Percentiles rank a stretch among this genome's conserved stretches.
Conservation (phyloP, 306 rosid species). For the Herpetospermum pedunculosum region DNA sequence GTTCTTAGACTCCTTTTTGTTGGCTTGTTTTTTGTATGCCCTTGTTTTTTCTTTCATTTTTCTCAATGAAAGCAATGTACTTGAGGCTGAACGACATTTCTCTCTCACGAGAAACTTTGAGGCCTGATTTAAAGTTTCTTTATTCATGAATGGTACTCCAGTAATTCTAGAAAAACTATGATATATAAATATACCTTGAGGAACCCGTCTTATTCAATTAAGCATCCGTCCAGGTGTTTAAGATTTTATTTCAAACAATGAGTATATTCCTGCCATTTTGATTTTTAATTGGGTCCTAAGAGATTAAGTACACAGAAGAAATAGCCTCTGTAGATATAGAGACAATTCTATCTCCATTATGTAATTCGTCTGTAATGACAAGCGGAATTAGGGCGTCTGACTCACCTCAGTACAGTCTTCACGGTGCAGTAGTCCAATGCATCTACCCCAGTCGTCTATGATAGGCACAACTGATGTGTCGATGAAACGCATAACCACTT, state of each 20-base stretch:
- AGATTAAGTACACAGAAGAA: not conserved
- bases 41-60: no score
- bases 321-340: not conserved
- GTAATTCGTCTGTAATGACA: not conserved
- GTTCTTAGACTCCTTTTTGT: no score
- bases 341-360: not conserved
- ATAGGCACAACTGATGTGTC: conserved; percentile 49
- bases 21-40: no score
- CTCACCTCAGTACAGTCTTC: conserved; percentile 62
- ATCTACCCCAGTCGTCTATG: conserved; percentile 71
- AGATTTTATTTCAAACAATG: not conserved
- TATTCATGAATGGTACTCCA: not conserved
- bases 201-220: not conserved
- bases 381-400: not conserved
- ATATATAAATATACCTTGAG: not conserved
- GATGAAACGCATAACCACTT: conserved; percentile 54
- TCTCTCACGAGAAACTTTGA: no score
- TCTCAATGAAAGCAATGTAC: no score
- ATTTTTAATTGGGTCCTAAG: not conserved
- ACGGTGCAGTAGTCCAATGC: conserved; percentile 63
- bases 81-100: no score
- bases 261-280: not conserved
- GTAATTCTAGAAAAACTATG: not conserved
- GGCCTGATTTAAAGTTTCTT: not conserved
- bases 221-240: not conserved